phyloP scores from a whole-genome alignment of 352 stramenopile genomes.

The Phytophthora parvispora region DNA sequence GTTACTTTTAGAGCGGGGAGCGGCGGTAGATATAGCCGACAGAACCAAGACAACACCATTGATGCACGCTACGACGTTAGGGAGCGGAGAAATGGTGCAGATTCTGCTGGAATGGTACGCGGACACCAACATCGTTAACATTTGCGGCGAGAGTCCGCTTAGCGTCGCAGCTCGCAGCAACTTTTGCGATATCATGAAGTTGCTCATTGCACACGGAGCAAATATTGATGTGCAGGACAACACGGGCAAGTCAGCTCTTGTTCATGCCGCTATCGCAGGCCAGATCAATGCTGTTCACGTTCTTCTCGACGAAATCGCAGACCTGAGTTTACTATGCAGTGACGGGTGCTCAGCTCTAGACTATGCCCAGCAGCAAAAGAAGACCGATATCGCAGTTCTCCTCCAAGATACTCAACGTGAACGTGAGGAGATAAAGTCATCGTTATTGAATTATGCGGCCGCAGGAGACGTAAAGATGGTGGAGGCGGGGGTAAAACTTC shows the following conservation, averaged over 20 bases:
- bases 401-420: background rate
- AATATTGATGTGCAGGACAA: background rate
- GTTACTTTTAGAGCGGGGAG: background rate
- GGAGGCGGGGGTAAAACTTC: background rate
- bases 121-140: background rate
- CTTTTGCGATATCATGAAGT: background rate
- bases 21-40: background rate
- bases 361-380: background rate
- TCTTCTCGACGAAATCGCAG: background rate
- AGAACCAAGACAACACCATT: background rate
- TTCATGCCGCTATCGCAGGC: background rate
- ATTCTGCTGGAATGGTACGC: background rate
- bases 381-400: background rate
- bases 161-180: background rate
- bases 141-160: background rate
- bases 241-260: background rate
- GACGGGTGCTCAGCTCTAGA: background rate
- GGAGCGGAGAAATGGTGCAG: background rate
- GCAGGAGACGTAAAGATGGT: background rate
- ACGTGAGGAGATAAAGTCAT: slow-evolving; percentile 1
- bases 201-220: background rate
- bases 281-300: background rate
- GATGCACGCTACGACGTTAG: background rate
- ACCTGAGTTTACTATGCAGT: background rate
- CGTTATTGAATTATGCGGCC: background rate